Base-by-base conservation (phyloP, 441 rosid species). In the Brassica balearica region DNA sequence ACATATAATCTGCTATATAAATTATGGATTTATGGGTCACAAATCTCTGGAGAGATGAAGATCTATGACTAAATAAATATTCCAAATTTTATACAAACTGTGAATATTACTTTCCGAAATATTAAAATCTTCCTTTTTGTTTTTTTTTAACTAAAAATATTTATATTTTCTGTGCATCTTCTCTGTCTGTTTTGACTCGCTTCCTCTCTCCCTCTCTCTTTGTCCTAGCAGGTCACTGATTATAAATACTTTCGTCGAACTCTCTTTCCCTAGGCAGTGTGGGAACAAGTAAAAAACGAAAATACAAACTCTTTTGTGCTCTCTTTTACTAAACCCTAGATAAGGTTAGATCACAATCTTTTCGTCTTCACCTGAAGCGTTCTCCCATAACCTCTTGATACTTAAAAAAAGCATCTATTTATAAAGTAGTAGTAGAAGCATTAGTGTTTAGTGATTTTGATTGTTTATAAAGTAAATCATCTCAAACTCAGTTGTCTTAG, bases 161-260 rank as follows among this genome's bases (percentile, higher is more conserved):
- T 48, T 12, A 46, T 11, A 46, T 48, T 48, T 12, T 48, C 1
- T 48, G 55, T 48, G 55, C 55, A n/a, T 36, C 43, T 8, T n/a
- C 15, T 12, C 55, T 48, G 55, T 53, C 60, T 55, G 27, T 27
- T 62, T 29, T 63, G 46, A 29, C 19, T 32, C 6, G 19, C 46
- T 63, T 63, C 46, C 67, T 14, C 43, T 29, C 67, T 10, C 67
- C 12, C 65, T 61, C 36, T 25, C 36, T 36, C 32, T 27, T 8
- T 14, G 36, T 6, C 43, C 43, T 36, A 36, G 43, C 43, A 2
- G 43, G 2, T 0, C 8, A 12, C 36, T 61, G 2, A 61, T 63
- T 63, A 62, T 29, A 62, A 62, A 62, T 62, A 62, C 43, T n/a
- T 62, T 62, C 10, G 66, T 29, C 20, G 6, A 36, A 62, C 43